Percentiles rank a stretch among this genome's conserved stretches.
These are phyloP conservation scores for Triticum timopheevii DNA, from an alignment of 176 grass and related monocot genomes.

Conservation along the genomic window DNA sequence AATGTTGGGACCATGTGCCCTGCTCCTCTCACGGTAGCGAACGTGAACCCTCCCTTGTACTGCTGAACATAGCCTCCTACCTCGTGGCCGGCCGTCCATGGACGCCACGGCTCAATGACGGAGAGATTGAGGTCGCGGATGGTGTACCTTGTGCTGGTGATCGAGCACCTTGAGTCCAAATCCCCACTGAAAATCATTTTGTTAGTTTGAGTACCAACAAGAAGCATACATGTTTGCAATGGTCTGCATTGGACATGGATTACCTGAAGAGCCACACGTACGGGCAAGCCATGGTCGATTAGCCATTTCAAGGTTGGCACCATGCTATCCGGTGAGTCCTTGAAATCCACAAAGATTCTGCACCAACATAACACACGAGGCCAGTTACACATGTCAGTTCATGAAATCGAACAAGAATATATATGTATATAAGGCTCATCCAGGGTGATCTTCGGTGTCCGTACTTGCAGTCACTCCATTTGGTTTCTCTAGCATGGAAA, in stretches of 20 bases:
- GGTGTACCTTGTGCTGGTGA: background rate
- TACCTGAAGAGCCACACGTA: background rate
- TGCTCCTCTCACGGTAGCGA: constrained; percentile 46
- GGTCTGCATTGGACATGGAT: background rate
- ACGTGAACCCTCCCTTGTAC: constrained; percentile 32
- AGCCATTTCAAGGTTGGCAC: background rate
- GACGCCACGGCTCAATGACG: background rate
- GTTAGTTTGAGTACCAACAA: too few relatives aligned
- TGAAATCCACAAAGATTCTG: background rate
- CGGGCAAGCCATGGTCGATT: background rate
- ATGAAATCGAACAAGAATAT: background rate
- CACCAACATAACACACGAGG: background rate
- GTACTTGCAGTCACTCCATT: background rate
- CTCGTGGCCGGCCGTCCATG: background rate
- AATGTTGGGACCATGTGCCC: constrained; percentile 37
- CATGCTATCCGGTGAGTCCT: background rate
- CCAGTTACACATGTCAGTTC: too few relatives aligned
- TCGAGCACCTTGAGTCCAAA: background rate
- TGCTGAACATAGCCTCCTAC: constrained; percentile 38
- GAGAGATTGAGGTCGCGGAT: background rate
- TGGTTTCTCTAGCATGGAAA: background rate
- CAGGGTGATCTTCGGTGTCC: too few relatives aligned
- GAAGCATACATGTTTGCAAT: background rate
- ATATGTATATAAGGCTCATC: too few relatives aligned
- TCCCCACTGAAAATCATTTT: background rate